Conservation (phyloP, 1,284 basidiomycete genomes). For the Lentinula novae-zelandiae region DNA sequence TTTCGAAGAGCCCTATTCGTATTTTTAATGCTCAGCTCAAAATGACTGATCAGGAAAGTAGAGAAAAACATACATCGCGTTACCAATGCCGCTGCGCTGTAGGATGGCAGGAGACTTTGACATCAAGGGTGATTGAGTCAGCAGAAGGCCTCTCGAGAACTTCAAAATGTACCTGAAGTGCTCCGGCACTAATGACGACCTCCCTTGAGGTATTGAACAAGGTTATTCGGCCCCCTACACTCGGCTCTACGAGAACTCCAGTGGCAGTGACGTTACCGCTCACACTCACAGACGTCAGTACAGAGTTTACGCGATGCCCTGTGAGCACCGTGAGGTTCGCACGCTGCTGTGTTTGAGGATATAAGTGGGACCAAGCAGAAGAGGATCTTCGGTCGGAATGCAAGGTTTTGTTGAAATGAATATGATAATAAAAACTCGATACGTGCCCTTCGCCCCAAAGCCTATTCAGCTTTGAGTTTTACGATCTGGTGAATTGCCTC, state of each 20-base stretch:
- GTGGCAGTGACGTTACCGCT: conserved; percentile 9
- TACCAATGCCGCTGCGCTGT: conserved; percentile 10
- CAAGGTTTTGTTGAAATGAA: conserved; percentile 16
- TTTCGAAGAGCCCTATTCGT: not conserved
- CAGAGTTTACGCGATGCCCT: not conserved
- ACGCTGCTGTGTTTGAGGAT: conserved; percentile 2
- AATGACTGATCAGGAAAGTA: not conserved
- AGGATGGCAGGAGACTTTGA: conserved; percentile 5
- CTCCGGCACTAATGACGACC: not conserved
- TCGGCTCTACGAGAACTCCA: conserved; percentile 2
- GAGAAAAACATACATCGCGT: not conserved
- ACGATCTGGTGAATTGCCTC: not conserved
- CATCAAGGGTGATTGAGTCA: not conserved
- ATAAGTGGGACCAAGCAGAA: conserved; percentile 3
- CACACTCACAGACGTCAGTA: not conserved
- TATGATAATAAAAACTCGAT: conserved; percentile 15
- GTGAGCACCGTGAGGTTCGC: not conserved
- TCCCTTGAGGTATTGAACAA: not conserved
- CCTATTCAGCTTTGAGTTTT: not conserved
- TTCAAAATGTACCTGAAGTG: conserved; percentile 1
- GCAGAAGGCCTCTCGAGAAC: not conserved
- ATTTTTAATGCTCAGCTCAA: not conserved
- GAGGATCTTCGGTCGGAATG: conserved; percentile 10
- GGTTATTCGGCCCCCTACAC: not conserved
- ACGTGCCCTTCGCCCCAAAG: conserved; percentile 4